A percentile compares a stretch with the other conserved stretches of the same genome.
Evolutionary conservation across 495 filamentous ascomycete species (phyloP).

Genomic region (Lasiosphaeris hirsuta): DNA sequence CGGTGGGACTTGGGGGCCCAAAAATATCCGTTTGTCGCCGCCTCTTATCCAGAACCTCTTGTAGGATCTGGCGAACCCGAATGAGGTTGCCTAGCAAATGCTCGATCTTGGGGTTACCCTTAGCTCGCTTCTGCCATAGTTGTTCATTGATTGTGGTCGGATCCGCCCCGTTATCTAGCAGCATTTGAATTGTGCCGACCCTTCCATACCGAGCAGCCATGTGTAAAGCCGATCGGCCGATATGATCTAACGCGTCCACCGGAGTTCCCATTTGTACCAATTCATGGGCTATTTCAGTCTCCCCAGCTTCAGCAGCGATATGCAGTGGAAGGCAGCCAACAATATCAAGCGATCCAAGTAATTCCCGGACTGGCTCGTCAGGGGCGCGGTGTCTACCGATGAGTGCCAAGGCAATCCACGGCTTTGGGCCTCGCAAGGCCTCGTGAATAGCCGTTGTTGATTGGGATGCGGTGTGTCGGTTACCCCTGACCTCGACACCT

Average conservation of each 20-base stretch:
- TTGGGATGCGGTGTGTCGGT: conserved; percentile 3
- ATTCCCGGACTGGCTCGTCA: neutral
- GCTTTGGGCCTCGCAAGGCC: conserved; percentile 11
- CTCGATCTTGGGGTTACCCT: neutral
- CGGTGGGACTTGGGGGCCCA: too few species aligned
- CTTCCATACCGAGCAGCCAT: conserved; percentile 10
- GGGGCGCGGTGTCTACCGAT: neutral
- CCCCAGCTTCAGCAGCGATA: conserved; percentile 9
- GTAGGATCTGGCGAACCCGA: neutral
- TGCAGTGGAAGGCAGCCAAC: conserved; percentile 12
- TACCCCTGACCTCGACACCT: conserved; percentile 7
- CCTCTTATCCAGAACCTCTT: neutral
- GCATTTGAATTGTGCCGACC: conserved; percentile 8
- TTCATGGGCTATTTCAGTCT: conserved; percentile 6
- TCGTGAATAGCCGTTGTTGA: conserved; percentile 3
- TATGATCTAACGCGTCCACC: neutral
- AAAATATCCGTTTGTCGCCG: too few species aligned
- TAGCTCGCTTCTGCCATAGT: neutral
- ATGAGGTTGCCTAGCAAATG: neutral
- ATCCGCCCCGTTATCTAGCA: conserved; percentile 13
- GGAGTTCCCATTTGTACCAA: conserved; percentile 4
- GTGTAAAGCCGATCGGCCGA: conserved; percentile 12
- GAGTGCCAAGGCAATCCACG: neutral
- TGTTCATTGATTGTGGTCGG: neutral
- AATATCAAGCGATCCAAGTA: conserved; percentile 1